Percentiles rank a stretch among this genome's conserved stretches.
Conservation (phyloP, 176 grass and related monocot species). For the Eleusine coracana region DNA sequence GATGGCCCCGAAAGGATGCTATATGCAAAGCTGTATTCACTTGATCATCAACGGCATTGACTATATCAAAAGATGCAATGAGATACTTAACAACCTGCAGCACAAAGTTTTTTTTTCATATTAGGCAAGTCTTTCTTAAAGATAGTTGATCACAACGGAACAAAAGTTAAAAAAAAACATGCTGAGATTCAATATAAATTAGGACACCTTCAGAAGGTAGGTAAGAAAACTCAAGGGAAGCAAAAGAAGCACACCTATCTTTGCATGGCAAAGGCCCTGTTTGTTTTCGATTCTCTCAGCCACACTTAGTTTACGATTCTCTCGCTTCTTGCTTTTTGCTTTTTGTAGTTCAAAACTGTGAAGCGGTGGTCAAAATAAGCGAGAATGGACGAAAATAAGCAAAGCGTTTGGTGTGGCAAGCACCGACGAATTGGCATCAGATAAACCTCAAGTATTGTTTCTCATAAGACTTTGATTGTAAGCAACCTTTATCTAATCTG, state of each 20-base stretch:
- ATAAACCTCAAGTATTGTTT: conserved; percentile 10
- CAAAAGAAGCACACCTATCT: not conserved
- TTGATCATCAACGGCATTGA: conserved; percentile 61
- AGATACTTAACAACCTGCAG: conserved; percentile 75
- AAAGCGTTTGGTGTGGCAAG: not conserved
- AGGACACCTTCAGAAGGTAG: not conserved
- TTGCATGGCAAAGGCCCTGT: not conserved
- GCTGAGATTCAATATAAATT: not conserved
- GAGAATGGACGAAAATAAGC: too few relatives aligned
- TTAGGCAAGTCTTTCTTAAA: not conserved
- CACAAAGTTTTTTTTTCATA: not conserved
- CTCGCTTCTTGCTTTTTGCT: too few relatives aligned
- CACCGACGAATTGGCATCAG: not conserved
- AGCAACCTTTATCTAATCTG: not conserved
- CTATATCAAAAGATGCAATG: conserved; percentile 50
- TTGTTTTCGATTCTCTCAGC: too few relatives aligned
- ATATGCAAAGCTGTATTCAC: conserved; percentile 85
- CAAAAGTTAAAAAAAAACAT: not conserved
- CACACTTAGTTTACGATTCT: too few relatives aligned
- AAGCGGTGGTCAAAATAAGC: too few relatives aligned
- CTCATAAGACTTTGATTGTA: not conserved
- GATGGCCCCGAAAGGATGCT: conserved; percentile 79
- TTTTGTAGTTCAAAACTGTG: too few relatives aligned
- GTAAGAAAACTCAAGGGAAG: not conserved
- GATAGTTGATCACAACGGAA: not conserved